Conservation (phyloP, 176 grass and related monocot species). For the Typha latifolia region DNA sequence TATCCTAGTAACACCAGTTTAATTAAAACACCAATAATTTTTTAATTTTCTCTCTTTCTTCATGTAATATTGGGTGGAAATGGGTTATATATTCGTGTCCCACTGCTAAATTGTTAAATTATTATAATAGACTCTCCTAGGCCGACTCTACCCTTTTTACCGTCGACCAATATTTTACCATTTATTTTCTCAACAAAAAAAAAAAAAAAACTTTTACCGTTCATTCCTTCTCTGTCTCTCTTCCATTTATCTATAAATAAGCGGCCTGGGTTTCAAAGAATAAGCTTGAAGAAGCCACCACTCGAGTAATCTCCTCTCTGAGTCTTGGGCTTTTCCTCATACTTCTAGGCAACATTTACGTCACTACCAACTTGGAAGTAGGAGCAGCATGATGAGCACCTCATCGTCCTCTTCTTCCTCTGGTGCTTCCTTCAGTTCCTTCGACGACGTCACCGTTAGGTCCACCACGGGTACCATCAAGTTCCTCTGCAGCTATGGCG, state of each 20-base stretch:
- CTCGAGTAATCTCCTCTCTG: not conserved
- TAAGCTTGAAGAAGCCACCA: not conserved
- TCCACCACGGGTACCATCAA: conserved; percentile 21
- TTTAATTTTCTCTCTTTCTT: no score
- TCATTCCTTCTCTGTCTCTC: not conserved
- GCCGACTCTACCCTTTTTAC: no score
- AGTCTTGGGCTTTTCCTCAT: not conserved
- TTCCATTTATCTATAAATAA: not conserved
- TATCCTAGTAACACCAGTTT: no score
- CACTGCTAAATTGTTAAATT: no score
- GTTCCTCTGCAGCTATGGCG: conserved; percentile 79
- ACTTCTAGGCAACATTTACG: not conserved
- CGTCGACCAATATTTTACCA: no score
- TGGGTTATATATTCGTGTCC: no score
- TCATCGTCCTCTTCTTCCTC: not conserved
- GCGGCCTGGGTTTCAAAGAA: not conserved
- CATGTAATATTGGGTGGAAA: no score
- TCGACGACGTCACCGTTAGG: not conserved
- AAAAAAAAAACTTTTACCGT: not conserved
- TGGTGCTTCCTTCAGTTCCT: not conserved
- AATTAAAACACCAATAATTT: no score
- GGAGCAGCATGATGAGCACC: not conserved
- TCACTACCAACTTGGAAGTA: no score
- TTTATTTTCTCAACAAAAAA: no score
- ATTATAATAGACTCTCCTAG: no score